These are phyloP conservation scores for Protomyces inouyei DNA, from an alignment of 1,139 yeast species.

Conservation along the genomic window DNA sequence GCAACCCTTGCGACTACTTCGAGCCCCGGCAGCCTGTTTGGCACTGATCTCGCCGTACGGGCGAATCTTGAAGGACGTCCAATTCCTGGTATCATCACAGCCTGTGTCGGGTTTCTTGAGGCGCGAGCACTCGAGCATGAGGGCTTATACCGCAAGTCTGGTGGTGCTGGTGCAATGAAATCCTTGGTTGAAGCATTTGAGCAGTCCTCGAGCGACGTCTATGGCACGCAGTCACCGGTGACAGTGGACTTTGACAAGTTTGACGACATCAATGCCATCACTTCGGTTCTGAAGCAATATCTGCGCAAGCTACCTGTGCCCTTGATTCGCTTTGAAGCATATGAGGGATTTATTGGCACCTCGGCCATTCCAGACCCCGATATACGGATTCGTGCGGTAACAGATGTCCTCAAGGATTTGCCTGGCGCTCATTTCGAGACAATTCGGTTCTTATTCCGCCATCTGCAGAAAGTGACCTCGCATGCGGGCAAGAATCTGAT, in stretches of 20 bases:
- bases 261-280: constrained; percentile 79
- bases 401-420: constrained; percentile 44
- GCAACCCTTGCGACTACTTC: background rate
- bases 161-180: constrained; percentile 73
- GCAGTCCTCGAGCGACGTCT: constrained; percentile 2
- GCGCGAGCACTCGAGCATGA: constrained; percentile 64
- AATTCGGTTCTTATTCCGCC: constrained; percentile 55
- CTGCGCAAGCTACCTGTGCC: constrained; percentile 82
- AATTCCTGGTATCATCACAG: constrained; percentile 66
- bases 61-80: constrained; percentile 55
- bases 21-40: constrained; percentile 29
- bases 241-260: constrained; percentile 35
- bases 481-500: constrained; percentile 41
- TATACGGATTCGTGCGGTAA: constrained; percentile 40
- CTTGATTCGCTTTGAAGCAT: constrained; percentile 63
- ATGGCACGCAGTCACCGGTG: constrained; percentile 5
- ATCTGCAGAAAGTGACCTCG: constrained; percentile 43
- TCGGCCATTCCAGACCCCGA: constrained; percentile 15
- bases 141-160: constrained; percentile 88
- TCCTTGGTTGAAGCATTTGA: constrained; percentile 46
- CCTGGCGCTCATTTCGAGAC: constrained; percentile 67
- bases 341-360: constrained; percentile 57
- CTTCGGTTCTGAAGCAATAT: constrained; percentile 81
- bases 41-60: constrained; percentile 47
- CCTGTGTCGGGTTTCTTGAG: constrained; percentile 78